Conservation (phyloP, 75 land plant genomes). For the Pinus tabuliformis region DNA sequence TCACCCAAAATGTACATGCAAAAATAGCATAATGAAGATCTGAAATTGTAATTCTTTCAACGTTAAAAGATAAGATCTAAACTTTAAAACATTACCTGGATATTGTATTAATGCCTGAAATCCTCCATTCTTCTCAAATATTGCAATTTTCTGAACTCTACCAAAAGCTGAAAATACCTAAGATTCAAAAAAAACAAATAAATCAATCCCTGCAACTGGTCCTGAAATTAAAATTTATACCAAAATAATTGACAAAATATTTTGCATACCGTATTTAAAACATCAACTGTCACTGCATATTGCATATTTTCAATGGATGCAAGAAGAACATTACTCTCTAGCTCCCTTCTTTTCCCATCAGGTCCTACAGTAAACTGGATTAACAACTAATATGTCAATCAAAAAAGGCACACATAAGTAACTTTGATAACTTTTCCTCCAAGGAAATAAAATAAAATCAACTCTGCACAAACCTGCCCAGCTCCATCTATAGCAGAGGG, state of each 20-base stretch:
- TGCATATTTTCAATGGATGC: slow-evolving; percentile 87
- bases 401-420: background rate
- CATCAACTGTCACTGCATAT: slow-evolving; percentile 74
- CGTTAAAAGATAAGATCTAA: background rate
- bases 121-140: slow-evolving; percentile 79
- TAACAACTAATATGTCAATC: background rate
- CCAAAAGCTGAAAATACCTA: slow-evolving; percentile 85
- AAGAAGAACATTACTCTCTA: slow-evolving; percentile 80
- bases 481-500: slow-evolving; percentile 72
- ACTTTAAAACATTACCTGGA: slow-evolving; percentile 39
- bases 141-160: slow-evolving; percentile 72
- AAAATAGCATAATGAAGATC: background rate
- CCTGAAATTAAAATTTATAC: background rate
- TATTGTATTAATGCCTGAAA: slow-evolving; percentile 75
- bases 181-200: slow-evolving; percentile 1
- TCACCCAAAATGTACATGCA: background rate
- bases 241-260: background rate
- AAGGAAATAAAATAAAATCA: background rate
- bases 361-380: slow-evolving; percentile 30
- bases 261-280: slow-evolving; percentile 56
- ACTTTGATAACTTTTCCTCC: background rate
- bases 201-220: slow-evolving; percentile 4
- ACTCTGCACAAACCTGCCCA: slow-evolving; percentile 44
- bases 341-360: slow-evolving; percentile 72
- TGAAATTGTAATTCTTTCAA: background rate